phyloP scores from a whole-genome alignment of 768 basidiomycete genomes.

The Russula foetens region DNA sequence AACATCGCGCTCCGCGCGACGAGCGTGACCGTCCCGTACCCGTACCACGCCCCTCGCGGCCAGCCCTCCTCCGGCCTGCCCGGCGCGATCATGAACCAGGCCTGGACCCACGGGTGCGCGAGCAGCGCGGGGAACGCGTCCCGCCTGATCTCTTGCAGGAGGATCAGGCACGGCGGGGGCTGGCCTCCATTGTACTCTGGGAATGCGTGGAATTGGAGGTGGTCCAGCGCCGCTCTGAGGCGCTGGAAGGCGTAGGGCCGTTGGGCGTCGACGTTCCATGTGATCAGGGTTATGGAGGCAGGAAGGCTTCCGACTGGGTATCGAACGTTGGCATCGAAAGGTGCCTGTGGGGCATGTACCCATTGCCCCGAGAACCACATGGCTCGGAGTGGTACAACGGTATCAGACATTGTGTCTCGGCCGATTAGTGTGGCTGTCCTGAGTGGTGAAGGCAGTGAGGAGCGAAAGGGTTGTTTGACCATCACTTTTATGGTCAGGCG shows the following conservation, averaged over 20 bases:
- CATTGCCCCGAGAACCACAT: not conserved
- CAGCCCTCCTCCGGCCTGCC: conserved; percentile 42
- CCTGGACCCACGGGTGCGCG: conserved; percentile 52
- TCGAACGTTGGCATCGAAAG: conserved; percentile 26
- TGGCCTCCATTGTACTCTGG: conserved; percentile 33
- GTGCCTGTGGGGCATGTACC: too few relatives aligned
- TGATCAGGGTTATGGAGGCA: conserved; percentile 45
- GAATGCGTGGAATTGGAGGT: conserved; percentile 49
- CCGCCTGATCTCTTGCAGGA: conserved; percentile 60
- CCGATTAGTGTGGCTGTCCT: not conserved
- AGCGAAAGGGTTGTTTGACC: not conserved
- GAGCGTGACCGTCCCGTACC: conserved; percentile 68
- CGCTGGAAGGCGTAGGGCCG: conserved; percentile 34
- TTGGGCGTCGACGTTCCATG: conserved; percentile 65
- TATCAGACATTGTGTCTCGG: not conserved
- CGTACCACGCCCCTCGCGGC: conserved; percentile 41
- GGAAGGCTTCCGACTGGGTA: conserved; percentile 24
- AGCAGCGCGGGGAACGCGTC: conserved; percentile 41
- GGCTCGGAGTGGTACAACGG: not conserved
- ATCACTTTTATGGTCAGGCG: not conserved
- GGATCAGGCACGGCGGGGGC: conserved; percentile 52
- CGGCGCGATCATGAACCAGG: conserved; percentile 52
- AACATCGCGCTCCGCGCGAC: conserved; percentile 50
- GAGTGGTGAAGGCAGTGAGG: not conserved
- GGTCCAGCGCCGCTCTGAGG: conserved; percentile 39